Base-by-base conservation (phyloP, 768 basidiomycete species). In the Amanita exitialis region DNA sequence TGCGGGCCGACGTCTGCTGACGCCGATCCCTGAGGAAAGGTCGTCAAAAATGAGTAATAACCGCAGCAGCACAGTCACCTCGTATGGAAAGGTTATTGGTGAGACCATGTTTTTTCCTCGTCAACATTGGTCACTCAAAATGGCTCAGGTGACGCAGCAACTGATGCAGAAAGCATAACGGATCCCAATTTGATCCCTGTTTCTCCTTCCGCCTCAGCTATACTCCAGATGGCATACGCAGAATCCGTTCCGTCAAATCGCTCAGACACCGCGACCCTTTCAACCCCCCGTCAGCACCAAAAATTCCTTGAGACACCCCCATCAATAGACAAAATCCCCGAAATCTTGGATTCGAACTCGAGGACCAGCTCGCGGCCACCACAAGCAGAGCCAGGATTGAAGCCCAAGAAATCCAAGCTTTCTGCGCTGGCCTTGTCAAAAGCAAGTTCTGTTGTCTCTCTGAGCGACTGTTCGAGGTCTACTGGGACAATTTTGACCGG, bases 11-110 rank as follows among this genome's bases (percentile, higher is more conserved):
- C 52, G 25, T 28, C 69, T 68, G 49, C 65, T 86, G 53, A 83
- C 77, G 53, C 83, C 80, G 3, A 89, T 89, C 53, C 72, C 76
- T 20, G 86, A 89, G 65, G 86, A 88, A 60, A 71, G 72, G 30
- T 80, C 84, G 32, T 83, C 41, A 8, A 42, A 41, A 15, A 69
- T 71, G 12, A 71, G 71, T 27, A 66, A 73, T 18, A 61, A 63
- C 27, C 64, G 65, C 45, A 68, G 69, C 9, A 70, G 69, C 48
- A 67, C 69, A 20, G 73, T 71, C 0, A 79, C 82, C 12, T 80
- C 82, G 1, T 88, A 87, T 56, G 85, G 84, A 3, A 71, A 75
- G 53, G 62, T 79, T 16, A 68, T 86, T 43, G 78, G 84, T 80
- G 56, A 51, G 78, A 62, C 18, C 6, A 37, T 4, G 13, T 50